These are phyloP conservation scores for Lepiota brunneoincarnata DNA, from an alignment of 768 basidiomycete species.

Conservation along the genomic window DNA sequence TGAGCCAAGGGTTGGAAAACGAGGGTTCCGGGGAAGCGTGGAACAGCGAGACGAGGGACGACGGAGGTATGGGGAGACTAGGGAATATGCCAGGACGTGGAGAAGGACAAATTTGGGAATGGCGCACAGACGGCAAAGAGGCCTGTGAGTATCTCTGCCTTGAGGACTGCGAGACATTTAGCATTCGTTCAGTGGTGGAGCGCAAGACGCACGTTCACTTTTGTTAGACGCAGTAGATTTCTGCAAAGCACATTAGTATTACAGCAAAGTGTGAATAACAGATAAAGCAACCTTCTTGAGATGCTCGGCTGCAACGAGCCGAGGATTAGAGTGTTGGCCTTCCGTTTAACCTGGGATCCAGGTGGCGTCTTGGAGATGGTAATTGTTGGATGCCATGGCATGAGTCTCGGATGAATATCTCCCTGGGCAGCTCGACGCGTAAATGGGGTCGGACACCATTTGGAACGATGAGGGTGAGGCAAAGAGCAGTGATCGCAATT, in stretches of 20 bases:
- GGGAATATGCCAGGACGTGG: conserved; percentile 25
- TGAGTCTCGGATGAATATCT: background rate
- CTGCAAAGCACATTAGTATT: conserved; percentile 24
- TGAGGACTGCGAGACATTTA: conserved; percentile 29
- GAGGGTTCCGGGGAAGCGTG: conserved; percentile 14
- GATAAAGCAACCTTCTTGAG: conserved; percentile 51
- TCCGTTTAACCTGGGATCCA: conserved; percentile 45
- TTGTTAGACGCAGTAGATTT: conserved; percentile 44
- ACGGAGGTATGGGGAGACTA: conserved; percentile 24
- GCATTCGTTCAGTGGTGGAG: conserved; percentile 9
- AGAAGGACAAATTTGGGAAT: conserved; percentile 21
- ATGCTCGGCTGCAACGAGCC: conserved; percentile 52
- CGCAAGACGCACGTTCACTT: conserved; percentile 56
- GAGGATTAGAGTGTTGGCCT: conserved; percentile 53
- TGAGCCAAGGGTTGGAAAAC: conserved; percentile 45
- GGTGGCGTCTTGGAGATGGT: conserved; percentile 6
- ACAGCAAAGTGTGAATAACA: background rate
- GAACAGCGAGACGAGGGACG: conserved; percentile 17
- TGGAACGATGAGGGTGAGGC: background rate
- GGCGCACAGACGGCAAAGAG: too few species aligned
- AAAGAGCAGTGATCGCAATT: conserved; percentile 2
- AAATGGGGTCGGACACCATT: background rate
- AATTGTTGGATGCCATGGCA: background rate
- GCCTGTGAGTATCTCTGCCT: conserved; percentile 62
- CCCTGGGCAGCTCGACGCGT: conserved; percentile 2